These are phyloP conservation scores for Neofusicoccum sp. DNA, from an alignment of 2,329 filamentous ascomycete genomes.

Conservation along the genomic window DNA sequence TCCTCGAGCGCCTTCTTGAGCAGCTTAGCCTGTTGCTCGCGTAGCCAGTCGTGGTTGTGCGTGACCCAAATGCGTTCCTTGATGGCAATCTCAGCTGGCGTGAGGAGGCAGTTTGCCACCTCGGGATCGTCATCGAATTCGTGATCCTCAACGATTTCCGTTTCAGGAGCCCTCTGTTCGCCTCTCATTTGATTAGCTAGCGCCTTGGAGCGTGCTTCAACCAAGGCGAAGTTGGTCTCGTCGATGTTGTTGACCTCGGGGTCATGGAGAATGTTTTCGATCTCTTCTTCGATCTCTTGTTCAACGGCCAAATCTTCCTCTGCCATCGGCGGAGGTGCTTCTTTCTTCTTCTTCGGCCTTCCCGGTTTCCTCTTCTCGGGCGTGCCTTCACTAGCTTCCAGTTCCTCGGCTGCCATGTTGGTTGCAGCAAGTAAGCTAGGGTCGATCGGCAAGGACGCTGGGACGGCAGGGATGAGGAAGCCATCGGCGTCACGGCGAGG, in stretches of 20 bases:
- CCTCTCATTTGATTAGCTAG: conserved; percentile 33
- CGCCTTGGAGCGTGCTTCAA: conserved; percentile 33
- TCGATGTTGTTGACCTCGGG: conserved; percentile 34
- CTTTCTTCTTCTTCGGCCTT: conserved; percentile 37
- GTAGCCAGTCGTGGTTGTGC: conserved; percentile 91
- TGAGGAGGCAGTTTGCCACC: conserved; percentile 77
- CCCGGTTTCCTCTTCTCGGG: conserved; percentile 40
- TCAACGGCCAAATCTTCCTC: conserved; percentile 52
- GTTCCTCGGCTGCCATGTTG: conserved; percentile 18
- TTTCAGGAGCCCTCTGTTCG: conserved; percentile 33
- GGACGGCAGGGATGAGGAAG: conserved; percentile 42
- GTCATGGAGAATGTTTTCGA: conserved; percentile 37
- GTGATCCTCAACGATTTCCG: conserved; percentile 67
- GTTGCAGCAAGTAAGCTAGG: conserved; percentile 20
- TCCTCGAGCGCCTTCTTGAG: conserved; percentile 70
- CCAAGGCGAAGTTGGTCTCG: conserved; percentile 32
- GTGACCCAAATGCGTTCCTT: conserved; percentile 96
- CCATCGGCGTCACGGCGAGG: conserved; percentile 44
- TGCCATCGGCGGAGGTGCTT: conserved; percentile 36
- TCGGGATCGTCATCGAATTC: conserved; percentile 92
- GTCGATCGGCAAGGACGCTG: conserved; percentile 27
- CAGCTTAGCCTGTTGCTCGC: conserved; percentile 80
- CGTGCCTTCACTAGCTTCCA: conserved; percentile 26
- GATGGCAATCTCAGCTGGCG: conserved; percentile 71
- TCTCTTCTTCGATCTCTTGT: conserved; percentile 49